Base-by-base conservation (phyloP, 2,329 filamentous ascomycete species). In the Ceratocystis eucalypticola region DNA sequence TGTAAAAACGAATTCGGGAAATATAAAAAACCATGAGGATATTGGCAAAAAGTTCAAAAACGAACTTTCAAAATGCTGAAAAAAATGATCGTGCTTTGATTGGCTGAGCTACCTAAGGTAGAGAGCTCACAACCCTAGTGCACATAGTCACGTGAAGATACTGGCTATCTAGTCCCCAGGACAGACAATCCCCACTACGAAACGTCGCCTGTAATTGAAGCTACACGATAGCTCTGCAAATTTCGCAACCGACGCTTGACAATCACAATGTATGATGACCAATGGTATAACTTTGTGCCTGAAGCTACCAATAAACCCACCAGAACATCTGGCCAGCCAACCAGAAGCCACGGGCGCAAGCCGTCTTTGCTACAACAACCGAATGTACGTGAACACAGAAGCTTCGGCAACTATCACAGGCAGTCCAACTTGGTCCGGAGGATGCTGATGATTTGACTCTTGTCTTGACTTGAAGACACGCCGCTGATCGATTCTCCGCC, bases 231-330 rank as follows among this genome's bases (percentile, higher is more conserved):
- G 44, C 45, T 65, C 41, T 41, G 22, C 50, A 45, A 33, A 50
- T 44, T 62, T 44, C 22, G 61, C 61, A 62, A 62, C 8, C 53
- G 45, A 17, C 22, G 15, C 22, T 28, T 33, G 20, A 15, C 50
- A 45, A 20, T n/a, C 50, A 59, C 50, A 70, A 91, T 91, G 88
- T 89, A 89, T 75, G 89, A 93, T 76, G 89, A 93, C 75, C 85
- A 88, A 37, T 93, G 89, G 88, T 91, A 92, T 77, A 89, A 82
- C 74, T 87, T 90, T 73, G 84, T 89, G 70, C 83, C 88, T 30
- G 84, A 87, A 66, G 76, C 82, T 65, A 77, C 81, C 67, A 77
- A 80, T 69, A 82, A 80, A 71, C 78, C 78, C 17, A 45, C 53
- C 25, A 55, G 45, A 41, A 8, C 61, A 8, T 63, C 65, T 68